Base-by-base conservation (phyloP, 2,329 filamentous ascomycete species). In the Aspergillus hortae region DNA sequence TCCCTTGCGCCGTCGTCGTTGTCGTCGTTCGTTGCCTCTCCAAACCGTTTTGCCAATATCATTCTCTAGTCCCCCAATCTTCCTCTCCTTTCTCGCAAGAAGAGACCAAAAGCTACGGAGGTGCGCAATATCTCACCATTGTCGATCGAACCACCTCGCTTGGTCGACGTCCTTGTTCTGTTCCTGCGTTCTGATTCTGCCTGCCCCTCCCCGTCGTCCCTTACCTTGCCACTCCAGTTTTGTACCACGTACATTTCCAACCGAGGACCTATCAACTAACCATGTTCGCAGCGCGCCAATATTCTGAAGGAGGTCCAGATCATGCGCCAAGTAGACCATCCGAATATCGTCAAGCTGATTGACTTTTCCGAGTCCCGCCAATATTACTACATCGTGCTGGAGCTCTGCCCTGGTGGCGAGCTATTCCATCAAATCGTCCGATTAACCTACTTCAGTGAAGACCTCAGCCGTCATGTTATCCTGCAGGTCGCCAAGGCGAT, bases 251-350 rank as follows among this genome's bases (percentile, higher is more conserved):
- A 17, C 17, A 12, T 6, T 25, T 14, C 33, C 17, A 12, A 14
- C 2, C 5, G 17, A 40, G 33, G 38, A 45, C 30, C 15, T 6
- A 48, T 49, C 56, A 40, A 51, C 66, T 74, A 54, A 74, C 62
- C 56, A 23, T 55, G 38, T 58, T 52, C 58, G 59, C 71, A 99
- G 94, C 84, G 94, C 75, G 90, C 92, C 58, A 99, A 97, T 67
- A 97, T 99, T 60, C 77, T 99, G 56, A 99, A 99, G 75, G 94
- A 99, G 73, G 94, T 99, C 12, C 90, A 96, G 66, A 99, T 99
- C 62, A 99, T 99, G 92, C 90, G 92, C 58, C 89, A 95, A 66
- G 80, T 99, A 44, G 91, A 97, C 60, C 94, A 99, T 62, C 92
- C 92, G 56, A 97, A 97, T 69, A 94, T 99, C 55, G 85, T 96